These are phyloP conservation scores for Metschnikowia amazonensis DNA, from an alignment of 805 yeast genomes.

Conservation along the genomic window DNA sequence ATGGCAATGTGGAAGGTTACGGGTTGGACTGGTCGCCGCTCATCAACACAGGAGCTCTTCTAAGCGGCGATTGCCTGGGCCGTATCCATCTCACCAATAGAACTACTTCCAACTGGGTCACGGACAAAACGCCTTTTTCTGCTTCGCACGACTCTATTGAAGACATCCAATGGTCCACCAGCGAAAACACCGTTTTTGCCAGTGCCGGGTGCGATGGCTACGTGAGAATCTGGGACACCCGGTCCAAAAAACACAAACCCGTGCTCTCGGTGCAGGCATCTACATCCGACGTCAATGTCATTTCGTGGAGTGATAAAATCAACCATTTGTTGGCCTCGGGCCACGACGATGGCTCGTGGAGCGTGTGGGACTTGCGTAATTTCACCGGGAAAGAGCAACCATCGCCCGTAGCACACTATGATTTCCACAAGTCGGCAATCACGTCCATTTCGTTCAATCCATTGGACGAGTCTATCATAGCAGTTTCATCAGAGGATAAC, in stretches of 20 bases:
- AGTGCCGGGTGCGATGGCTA: slow-evolving; percentile 89
- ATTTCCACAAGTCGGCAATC: slow-evolving; percentile 90
- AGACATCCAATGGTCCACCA: slow-evolving; percentile 94
- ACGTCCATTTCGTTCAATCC: slow-evolving; percentile 95
- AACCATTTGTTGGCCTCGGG: slow-evolving; percentile 89
- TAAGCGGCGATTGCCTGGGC: slow-evolving; percentile 89
- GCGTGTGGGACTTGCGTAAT: slow-evolving; percentile 94
- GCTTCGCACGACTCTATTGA: slow-evolving; percentile 78
- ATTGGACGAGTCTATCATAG: slow-evolving; percentile 89
- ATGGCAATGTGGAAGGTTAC: slow-evolving; percentile 96
- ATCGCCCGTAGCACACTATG: slow-evolving; percentile 88
- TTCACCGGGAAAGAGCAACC: slow-evolving; percentile 53
- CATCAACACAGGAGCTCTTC: slow-evolving; percentile 69
- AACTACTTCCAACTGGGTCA: slow-evolving; percentile 74
- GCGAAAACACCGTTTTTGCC: slow-evolving; percentile 93
- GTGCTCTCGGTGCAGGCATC: slow-evolving; percentile 83
- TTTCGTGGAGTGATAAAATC: slow-evolving; percentile 90
- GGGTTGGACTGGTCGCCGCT: slow-evolving; percentile 97
- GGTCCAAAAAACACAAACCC: slow-evolving; percentile 88
- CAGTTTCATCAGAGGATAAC: slow-evolving; percentile 94
- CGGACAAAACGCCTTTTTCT: slow-evolving; percentile 77
- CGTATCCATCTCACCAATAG: slow-evolving; percentile 74
- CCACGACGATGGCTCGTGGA: slow-evolving; percentile 96
- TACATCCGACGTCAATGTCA: slow-evolving; percentile 82
- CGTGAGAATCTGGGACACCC: slow-evolving; percentile 93